Evolutionary conservation across 2,329 filamentous ascomycete genomes (phyloP), one percentile per base, ranked within the genome.

Genomic region (Myriosclerotinia scirpicola): DNA sequence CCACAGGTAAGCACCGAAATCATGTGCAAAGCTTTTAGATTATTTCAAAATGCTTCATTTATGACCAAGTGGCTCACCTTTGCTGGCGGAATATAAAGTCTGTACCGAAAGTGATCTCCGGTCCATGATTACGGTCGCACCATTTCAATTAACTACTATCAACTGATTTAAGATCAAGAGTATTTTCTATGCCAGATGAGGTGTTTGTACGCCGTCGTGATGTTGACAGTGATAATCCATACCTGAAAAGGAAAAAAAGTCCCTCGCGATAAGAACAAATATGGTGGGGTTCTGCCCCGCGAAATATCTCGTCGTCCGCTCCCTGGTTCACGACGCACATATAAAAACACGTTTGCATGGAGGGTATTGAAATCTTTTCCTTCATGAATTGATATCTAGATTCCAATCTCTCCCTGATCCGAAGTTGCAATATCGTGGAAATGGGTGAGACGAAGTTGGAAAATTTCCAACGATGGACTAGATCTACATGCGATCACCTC

Each of bases 231-330:
- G 38, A 55, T 61, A 56, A 69, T 65, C 54, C 65, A 73, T 70
- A 55, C 73, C 73, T 61, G 67, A 75, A 69, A 44, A 11, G 72
- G 73, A 61, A 56, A 74, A 72, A 70, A 69, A 67, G 56, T 74
- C 73, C 73, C 67, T n/a, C 14, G 46, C 69, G 73, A 73, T 72
- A 72, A 73, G 71, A 64, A 58, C 40, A 26, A 48, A 59, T 60
- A 67, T 67, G 61, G 66, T 55, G 67, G 71, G 67, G 69, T 59
- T 68, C 22, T 55, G 64, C 64, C 69, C 66, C 66, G 67, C 66
- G 52, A 66, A 20, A 34, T 11, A 53, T 38, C 52, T 64, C 55
- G 38, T 42, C 44, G 14, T 20, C 30, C n/a, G n/a, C 38, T 62
- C 30, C 20, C 7, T 6, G 4, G 22, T 60, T 60, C 44, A 50